These are phyloP conservation scores for Aureobasidium sp. DNA, from an alignment of 2,329 filamentous ascomycete species.

Conservation along the genomic window DNA sequence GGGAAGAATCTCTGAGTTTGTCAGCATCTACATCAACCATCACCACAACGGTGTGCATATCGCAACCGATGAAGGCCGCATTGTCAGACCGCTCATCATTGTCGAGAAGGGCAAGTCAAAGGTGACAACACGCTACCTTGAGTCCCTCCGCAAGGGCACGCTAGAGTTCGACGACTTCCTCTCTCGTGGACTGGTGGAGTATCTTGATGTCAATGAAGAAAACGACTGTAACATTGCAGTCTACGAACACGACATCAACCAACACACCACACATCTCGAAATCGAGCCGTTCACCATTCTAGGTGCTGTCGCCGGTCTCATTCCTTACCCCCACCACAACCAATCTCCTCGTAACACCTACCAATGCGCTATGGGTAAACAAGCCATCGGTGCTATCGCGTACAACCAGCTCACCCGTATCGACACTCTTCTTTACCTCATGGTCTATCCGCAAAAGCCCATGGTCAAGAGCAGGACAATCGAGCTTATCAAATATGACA, in stretches of 20 bases:
- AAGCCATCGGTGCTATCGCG: constrained; percentile 96
- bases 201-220: constrained; percentile 96
- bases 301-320: constrained; percentile 88
- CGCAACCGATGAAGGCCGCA: constrained; percentile 91
- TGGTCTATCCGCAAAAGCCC: constrained; percentile 94
- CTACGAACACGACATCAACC: constrained; percentile 75
- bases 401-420: constrained; percentile 98
- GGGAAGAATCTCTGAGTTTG: constrained; percentile 89
- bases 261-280: constrained; percentile 84
- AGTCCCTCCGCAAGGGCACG: constrained; percentile 71
- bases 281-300: constrained; percentile 97
- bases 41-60: constrained; percentile 90
- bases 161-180: constrained; percentile 93
- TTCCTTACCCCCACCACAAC: constrained; percentile 97
- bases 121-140: constrained; percentile 69
- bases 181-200: constrained; percentile 82
- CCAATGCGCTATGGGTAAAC: constrained; percentile 98
- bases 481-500: constrained; percentile 93
- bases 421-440: constrained; percentile 88
- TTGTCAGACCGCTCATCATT: constrained; percentile 91
- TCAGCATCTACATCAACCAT: constrained; percentile 92
- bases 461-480: constrained; percentile 98
- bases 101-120: constrained; percentile 81
- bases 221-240: constrained; percentile 91
- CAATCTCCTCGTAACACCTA: constrained; percentile 98